A percentile compares a stretch with the other conserved stretches of the same genome.
Conservation (phyloP, 192 early-diverging fungal genomes). For the Dissophora globulifera region DNA sequence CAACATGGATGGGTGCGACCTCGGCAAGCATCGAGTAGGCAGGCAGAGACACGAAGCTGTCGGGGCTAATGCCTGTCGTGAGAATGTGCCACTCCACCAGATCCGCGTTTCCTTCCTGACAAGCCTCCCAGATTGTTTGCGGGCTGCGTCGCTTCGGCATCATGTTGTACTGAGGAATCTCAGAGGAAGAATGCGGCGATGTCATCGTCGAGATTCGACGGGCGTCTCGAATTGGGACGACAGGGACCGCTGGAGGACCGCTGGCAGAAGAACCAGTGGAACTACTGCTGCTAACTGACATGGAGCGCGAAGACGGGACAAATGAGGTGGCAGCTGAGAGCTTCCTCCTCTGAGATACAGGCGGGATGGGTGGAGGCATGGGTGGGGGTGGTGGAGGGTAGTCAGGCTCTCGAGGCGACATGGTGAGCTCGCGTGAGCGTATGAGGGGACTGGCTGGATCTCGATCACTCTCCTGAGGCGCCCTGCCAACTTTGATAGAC, state of each 20-base stretch:
- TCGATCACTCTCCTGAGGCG: conserved; percentile 8
- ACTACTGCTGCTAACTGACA: conserved; percentile 48
- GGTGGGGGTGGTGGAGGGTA: conserved; percentile 42
- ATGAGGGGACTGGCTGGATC: background rate
- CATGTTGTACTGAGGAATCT: conserved; percentile 23
- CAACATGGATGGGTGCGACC: conserved; percentile 39
- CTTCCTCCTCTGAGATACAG: conserved; percentile 39
- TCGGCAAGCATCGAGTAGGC: conserved; percentile 46
- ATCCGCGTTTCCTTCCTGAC: conserved; percentile 43
- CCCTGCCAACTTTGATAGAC: conserved; percentile 27
- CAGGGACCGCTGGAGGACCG: conserved; percentile 18
- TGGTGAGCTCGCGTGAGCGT: conserved; percentile 22
- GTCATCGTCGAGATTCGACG: conserved; percentile 39
- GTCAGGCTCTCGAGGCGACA: conserved; percentile 48
- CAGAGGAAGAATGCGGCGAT: conserved; percentile 4
- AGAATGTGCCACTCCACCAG: conserved; percentile 42
- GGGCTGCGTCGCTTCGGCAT: conserved; percentile 15
- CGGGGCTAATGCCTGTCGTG: conserved; percentile 22
- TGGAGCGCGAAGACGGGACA: conserved; percentile 22
- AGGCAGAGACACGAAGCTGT: conserved; percentile 22
- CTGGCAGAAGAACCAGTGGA: conserved; percentile 31
- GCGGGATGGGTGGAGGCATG: conserved; percentile 42
- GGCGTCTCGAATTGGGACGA: conserved; percentile 26
- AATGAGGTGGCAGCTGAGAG: conserved; percentile 24
- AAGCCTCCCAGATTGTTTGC: conserved; percentile 42